A percentile compares a stretch with the other conserved stretches of the same genome.
These are phyloP conservation scores for Saccharomycopsis phalli DNA, from an alignment of 1,139 yeast genomes.

Conservation along the genomic window DNA sequence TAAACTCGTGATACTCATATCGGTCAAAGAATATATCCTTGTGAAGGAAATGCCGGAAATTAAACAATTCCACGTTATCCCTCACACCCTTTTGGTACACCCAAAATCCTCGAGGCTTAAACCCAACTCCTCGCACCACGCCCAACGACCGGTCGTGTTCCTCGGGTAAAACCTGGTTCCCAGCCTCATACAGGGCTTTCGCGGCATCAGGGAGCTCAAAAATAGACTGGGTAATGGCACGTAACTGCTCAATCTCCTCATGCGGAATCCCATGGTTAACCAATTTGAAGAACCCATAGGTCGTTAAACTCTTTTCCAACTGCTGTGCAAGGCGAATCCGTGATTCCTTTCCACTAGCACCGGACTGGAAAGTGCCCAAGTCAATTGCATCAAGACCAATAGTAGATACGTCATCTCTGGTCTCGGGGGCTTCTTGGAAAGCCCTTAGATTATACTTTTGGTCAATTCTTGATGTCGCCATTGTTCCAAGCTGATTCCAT, in stretches of 20 bases:
- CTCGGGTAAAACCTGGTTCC: conserved; percentile 29
- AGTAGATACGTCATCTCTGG: conserved; percentile 23
- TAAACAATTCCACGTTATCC: conserved; percentile 36
- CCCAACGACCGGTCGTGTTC: conserved; percentile 29
- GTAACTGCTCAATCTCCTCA: conserved; percentile 29
- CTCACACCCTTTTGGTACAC: conserved; percentile 33
- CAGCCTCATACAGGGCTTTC: conserved; percentile 32
- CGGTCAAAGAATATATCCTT: conserved; percentile 22
- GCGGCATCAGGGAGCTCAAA: conserved; percentile 36
- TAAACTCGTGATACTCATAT: conserved; percentile 31
- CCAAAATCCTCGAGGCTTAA: conserved; percentile 40
- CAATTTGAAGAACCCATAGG: conserved; percentile 39
- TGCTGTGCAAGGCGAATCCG: conserved; percentile 29
- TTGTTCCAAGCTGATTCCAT: too few species aligned
- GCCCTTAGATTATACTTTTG: conserved; percentile 30
- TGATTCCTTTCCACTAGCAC: conserved; percentile 27
- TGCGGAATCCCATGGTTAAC: conserved; percentile 32
- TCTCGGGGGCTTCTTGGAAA: conserved; percentile 28
- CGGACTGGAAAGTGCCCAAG: conserved; percentile 30
- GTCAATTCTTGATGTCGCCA: conserved; percentile 20
- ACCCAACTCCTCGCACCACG: conserved; percentile 39
- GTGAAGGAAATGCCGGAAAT: conserved; percentile 31
- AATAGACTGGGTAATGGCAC: conserved; percentile 33
- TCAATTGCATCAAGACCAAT: conserved; percentile 33
- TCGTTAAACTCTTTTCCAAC: conserved; percentile 31